Evolutionary conservation across 495 filamentous ascomycete genomes (phyloP), one percentile per base, ranked within the genome.

Genomic region (Echria macrotheca): DNA sequence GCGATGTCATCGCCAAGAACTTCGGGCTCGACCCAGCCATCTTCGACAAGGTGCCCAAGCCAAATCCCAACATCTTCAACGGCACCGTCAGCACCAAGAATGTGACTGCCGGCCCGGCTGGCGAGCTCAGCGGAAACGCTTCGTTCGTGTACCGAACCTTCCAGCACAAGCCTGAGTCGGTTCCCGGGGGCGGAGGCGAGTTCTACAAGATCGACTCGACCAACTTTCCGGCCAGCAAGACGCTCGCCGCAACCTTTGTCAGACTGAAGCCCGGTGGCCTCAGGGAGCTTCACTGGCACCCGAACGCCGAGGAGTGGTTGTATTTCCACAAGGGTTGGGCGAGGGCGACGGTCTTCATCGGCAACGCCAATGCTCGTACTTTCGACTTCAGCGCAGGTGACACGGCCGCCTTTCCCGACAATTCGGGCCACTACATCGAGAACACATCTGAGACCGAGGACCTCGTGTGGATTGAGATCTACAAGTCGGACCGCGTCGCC

Each of bases 221-320:
- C 24, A 84, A 81, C 36, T 86, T 85, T 50, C 78, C 78, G 0
- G 71, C 78, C 21, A 68, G 76, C 19, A 78, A 69, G 33, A 84
- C 78, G 1, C 74, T 85, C 40, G 82, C 81, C 12, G 77, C 81
- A 1, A 72, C 78, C 0, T 67, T 83, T 38, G 77, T 84, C 2
- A 74, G 72, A 18, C 68, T 85, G 17, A 67, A 83, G 62, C 81
- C 83, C 0, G 72, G 70, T 41, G 81, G 71, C 11, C 58, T 85
- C 35, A 68, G 82, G 29, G 80, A 85, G 65, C 62, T 85, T 44
- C 82, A 84, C 55, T 84, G 80, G 82, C 80, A 83, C 63, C 80
- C 80, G n/a, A 84, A 80, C 52, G 76, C 79, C 1, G 78, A 79
- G 55, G 82, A 85, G 57, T 85, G 81, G 80, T 68, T 83, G 1